Conservation (phyloP, 2,329 filamentous ascomycete genomes). For the Fusarium torreyae region DNA sequence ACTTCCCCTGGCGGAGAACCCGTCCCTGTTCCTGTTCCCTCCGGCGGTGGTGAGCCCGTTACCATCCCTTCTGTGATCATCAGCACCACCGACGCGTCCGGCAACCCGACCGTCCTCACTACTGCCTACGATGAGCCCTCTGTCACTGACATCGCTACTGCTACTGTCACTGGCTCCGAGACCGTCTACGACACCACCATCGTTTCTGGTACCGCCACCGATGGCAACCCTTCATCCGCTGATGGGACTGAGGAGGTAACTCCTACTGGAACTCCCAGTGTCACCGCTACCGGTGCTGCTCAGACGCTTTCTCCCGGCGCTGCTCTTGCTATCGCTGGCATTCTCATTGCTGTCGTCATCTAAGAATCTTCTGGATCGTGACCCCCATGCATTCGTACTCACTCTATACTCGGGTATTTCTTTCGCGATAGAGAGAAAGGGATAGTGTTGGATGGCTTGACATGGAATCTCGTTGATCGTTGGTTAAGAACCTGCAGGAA, state of each 20-base stretch:
- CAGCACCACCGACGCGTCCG: slow-evolving; percentile 39
- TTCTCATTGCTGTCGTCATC: slow-evolving; percentile 49
- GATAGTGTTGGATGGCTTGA: slow-evolving; percentile 37
- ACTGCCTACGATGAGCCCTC: slow-evolving; percentile 38
- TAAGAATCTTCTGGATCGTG: slow-evolving; percentile 39
- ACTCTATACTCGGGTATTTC: slow-evolving; percentile 31
- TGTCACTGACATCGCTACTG: slow-evolving; percentile 32
- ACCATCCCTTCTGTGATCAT: slow-evolving; percentile 36
- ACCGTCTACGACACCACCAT: slow-evolving; percentile 29
- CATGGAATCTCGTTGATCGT: slow-evolving; percentile 24
- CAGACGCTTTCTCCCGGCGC: slow-evolving; percentile 44
- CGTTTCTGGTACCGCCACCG: slow-evolving; percentile 31
- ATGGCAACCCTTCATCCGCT: slow-evolving; percentile 35
- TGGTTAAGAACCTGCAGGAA: slow-evolving; percentile 31
- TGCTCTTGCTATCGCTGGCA: slow-evolving; percentile 47
- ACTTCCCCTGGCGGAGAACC: slow-evolving; percentile 25
- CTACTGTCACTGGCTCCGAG: slow-evolving; percentile 37
- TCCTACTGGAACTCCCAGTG: slow-evolving; percentile 49
- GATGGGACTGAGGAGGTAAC: slow-evolving; percentile 34
- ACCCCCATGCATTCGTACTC: slow-evolving; percentile 22
- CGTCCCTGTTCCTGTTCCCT: slow-evolving; percentile 20
- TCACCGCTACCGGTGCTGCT: slow-evolving; percentile 53
- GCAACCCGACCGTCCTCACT: slow-evolving; percentile 40
- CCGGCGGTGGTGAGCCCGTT: slow-evolving; percentile 27
- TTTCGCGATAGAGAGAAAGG: slow-evolving; percentile 30